Percentiles rank a stretch among this genome's conserved stretches.
These are phyloP conservation scores for Sugiyamaella novakii DNA, from an alignment of 1,139 yeast genomes.

Conservation along the genomic window DNA sequence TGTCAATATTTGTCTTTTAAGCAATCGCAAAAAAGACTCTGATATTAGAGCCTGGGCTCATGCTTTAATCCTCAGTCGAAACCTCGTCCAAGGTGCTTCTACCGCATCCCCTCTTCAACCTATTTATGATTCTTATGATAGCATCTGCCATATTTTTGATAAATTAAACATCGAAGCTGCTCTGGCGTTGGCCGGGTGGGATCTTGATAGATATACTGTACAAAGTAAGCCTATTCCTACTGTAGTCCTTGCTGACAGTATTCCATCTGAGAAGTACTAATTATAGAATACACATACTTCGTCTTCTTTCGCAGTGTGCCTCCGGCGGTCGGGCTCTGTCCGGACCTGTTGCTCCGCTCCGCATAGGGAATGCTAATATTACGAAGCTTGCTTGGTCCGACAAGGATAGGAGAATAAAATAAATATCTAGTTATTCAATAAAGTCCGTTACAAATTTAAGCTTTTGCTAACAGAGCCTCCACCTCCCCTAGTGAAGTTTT, in stretches of 20 bases:
- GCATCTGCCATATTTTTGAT: conserved; percentile 33
- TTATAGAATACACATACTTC: neutral
- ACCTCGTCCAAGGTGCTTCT: conserved; percentile 13
- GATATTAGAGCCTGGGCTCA: conserved; percentile 41
- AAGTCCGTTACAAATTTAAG: too few relatives aligned
- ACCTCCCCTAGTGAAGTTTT: conserved; percentile 39
- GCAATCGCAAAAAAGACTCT: conserved; percentile 23
- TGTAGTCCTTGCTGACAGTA: conserved; percentile 18
- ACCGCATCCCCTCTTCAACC: conserved; percentile 24
- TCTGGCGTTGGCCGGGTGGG: conserved; percentile 36
- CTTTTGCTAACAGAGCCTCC: conserved; percentile 24
- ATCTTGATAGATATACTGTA: conserved; percentile 31
- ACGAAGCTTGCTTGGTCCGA: too few relatives aligned
- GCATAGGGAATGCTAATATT: neutral
- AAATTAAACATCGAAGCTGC: conserved; percentile 31
- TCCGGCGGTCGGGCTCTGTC: neutral
- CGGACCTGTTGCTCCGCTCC: neutral
- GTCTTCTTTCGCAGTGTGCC: neutral
- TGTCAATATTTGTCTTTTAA: conserved; percentile 33
- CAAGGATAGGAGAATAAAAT: too few relatives aligned
- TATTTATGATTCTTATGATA: conserved; percentile 31
- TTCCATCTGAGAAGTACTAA: conserved; percentile 5
- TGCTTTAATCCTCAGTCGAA: conserved; percentile 36
- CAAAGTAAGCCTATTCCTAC: conserved; percentile 32
- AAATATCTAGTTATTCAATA: too few relatives aligned